phyloP scores from a whole-genome alignment of 345 rosid genomes.

The Nasturtium officinale region DNA sequence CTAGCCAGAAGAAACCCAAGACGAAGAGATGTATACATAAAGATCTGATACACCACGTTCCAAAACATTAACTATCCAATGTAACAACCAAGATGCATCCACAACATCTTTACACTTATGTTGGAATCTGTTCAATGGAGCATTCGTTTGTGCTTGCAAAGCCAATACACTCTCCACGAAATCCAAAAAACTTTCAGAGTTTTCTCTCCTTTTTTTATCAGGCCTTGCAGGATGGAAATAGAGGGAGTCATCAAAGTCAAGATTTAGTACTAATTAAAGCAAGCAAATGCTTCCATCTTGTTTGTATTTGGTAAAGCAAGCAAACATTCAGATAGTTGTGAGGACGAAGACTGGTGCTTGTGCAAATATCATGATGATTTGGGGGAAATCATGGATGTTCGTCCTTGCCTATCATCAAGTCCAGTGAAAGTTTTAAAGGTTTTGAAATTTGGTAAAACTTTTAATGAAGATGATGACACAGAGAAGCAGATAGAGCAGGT shows the following conservation, averaged over 20 bases:
- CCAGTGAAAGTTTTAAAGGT: background rate
- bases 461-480: background rate
- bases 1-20: too few species aligned
- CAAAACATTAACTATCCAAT: too few species aligned
- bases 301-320: too few species aligned
- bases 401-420: background rate
- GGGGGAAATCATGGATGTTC: too few species aligned
- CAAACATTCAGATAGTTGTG: background rate
- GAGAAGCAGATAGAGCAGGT: background rate
- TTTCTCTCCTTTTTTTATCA: background rate
- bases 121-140: too few species aligned
- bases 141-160: too few species aligned
- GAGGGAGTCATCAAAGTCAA: background rate
- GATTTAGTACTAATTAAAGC: background rate
- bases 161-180: background rate
- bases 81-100: too few species aligned
- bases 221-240: background rate
- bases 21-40: too few species aligned
- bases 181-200: background rate
- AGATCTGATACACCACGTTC: too few species aligned
- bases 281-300: background rate
- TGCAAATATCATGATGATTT: too few species aligned
- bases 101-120: too few species aligned
- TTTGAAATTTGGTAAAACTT: background rate
- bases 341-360: background rate